Evolutionary conservation across 306 rosid species (phyloP).

Genomic region (Notholithocarpus densiflorus): DNA sequence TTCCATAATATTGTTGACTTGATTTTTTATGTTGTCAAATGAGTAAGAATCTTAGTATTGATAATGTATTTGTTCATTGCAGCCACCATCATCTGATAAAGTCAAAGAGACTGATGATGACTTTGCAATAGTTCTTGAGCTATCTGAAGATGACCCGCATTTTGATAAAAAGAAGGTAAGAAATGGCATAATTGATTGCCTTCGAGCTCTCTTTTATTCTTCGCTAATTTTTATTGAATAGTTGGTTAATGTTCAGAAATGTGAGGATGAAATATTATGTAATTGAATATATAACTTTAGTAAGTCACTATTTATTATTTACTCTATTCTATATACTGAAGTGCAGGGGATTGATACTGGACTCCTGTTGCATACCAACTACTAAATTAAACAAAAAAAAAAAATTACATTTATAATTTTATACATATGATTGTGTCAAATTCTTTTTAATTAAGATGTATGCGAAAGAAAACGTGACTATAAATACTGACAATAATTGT

Average conservation of each 20-base stretch:
- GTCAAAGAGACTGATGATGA: slow-evolving; percentile 33
- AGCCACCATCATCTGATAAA: slow-evolving; percentile 28
- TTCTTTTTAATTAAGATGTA: slow-evolving; percentile 19
- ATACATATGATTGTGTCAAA: neutral
- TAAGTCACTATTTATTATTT: neutral
- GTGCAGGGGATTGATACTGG: neutral
- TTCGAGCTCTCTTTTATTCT: neutral
- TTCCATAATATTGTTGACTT: neutral
- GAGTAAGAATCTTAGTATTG: neutral
- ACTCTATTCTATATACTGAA: neutral
- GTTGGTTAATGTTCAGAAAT: slow-evolving; percentile 3
- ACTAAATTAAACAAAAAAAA: neutral
- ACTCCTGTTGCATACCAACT: neutral
- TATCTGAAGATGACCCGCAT: slow-evolving; percentile 49
- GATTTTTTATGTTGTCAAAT: neutral
- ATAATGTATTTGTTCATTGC: slow-evolving; percentile 22
- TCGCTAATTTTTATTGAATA: neutral
- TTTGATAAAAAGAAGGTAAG: slow-evolving; percentile 68
- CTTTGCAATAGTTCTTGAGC: slow-evolving; percentile 58
- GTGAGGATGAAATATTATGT: neutral
- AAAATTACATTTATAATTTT: neutral
- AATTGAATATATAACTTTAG: slow-evolving; percentile 1
- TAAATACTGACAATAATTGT: neutral
- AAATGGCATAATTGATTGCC: neutral
- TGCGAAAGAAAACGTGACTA: neutral